Base-by-base conservation (phyloP, 768 basidiomycete species). In the Imleria badia region DNA sequence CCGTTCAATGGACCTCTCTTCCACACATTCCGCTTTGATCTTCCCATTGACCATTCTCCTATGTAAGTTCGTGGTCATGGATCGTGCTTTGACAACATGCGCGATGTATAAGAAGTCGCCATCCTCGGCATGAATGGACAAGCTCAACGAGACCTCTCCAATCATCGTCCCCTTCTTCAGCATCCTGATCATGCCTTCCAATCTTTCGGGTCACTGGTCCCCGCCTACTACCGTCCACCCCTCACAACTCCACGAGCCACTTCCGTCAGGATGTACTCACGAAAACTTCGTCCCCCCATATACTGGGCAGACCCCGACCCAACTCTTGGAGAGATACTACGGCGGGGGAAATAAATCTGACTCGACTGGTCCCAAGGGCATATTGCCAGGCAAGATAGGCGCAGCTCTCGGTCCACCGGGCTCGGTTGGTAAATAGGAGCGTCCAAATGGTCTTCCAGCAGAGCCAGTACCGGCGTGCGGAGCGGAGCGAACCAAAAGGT, bases 221-320 rank as follows among this genome's bases (percentile, higher is more conserved):
- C 34, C 34, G 8, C 62, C 62, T 1, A 5, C 35, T 15, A 47
- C 61, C 12, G 39, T 54, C 13, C 17, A 31, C 2, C 62, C 54
- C 1, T 29, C 15, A 7, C 30, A 60, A 5, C 58, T 64, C 22
- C 34, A 51, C 2, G 4, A 0, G 3, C 50, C 33, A 5, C 45
- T 48, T 48, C 42, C 55, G 3, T 12, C 42, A 3, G 41, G 33
- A 23, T 33, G 29, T 8, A 2, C 14, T 5, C 41, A 48, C 34
- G 30, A 5, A 0, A 13, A 19, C 15, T 17, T 43, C 0, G 12
- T 54, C 3, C 52, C 57, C 2, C 1, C 34, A 7, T 9, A n/a
- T 4, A 50, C 56, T 2, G 45, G 3, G 14, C 31, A 8, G 35
- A 51, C 23, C 15, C 60, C 64, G 0, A 36, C 31, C 19, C 39